Conservation (phyloP, 164 flowering plant genomes). For the Umbilicus rupestris region DNA sequence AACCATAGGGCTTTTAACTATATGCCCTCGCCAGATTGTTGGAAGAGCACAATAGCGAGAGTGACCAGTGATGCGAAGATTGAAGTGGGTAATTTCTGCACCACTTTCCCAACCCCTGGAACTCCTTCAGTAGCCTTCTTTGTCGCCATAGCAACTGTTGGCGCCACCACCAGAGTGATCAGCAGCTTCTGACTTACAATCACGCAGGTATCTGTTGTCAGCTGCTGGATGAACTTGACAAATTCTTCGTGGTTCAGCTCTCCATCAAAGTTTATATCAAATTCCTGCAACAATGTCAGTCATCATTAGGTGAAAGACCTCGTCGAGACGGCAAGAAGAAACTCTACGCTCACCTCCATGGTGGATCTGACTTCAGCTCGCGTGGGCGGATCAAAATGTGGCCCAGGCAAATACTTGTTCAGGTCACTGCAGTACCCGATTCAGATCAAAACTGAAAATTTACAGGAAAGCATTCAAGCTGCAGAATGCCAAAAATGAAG, state of each 20-base stretch:
- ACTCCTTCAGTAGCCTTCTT: slow-evolving; percentile 83
- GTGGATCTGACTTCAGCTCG: slow-evolving; percentile 44
- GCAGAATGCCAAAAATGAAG: neutral
- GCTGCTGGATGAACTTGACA: slow-evolving; percentile 40
- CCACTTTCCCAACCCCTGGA: slow-evolving; percentile 73
- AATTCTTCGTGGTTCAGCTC: slow-evolving; percentile 72
- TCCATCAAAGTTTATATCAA: slow-evolving; percentile 67
- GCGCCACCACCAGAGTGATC: slow-evolving; percentile 63
- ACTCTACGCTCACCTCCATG: slow-evolving; percentile 44
- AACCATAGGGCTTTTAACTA: slow-evolving; percentile 8
- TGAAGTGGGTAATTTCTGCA: slow-evolving; percentile 70
- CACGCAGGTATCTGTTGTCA: slow-evolving; percentile 48
- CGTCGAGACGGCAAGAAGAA: neutral
- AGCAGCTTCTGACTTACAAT: slow-evolving; percentile 64
- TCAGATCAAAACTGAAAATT: neutral
- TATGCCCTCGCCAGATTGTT: slow-evolving; percentile 25
- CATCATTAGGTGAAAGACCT: neutral
- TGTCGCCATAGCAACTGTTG: slow-evolving; percentile 67
- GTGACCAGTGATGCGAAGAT: slow-evolving; percentile 71
- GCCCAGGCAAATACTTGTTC: slow-evolving; percentile 83
- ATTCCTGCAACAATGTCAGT: slow-evolving; percentile 31
- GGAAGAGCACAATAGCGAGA: slow-evolving; percentile 52
- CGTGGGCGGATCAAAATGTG: slow-evolving; percentile 87
- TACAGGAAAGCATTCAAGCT: neutral
- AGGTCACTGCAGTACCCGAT: slow-evolving; percentile 44